Base-by-base conservation (phyloP, 2,329 filamentous ascomycete species). In the Claviceps humidiphila region DNA sequence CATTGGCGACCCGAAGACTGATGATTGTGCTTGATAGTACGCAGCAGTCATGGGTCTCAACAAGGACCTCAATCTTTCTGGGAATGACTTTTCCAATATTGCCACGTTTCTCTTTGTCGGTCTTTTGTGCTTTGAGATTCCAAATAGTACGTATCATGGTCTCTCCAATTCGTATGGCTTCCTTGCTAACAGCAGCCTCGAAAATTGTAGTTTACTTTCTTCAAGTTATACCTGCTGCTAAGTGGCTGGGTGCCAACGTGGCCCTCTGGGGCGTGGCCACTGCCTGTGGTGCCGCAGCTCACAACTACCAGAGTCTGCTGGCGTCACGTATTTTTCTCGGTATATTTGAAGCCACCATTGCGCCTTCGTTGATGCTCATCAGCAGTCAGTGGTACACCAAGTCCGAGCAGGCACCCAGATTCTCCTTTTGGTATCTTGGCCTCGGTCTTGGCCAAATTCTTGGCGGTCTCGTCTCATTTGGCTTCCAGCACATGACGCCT, bases 31-130 rank as follows among this genome's bases (percentile, higher is more conserved):
- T 26, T 37, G 11, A n/a, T 37, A 82, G 74, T 85, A 85, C 60
- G 80, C 79, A 17, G 77, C 76, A 54, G 79, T 85, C 50, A 85
- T 85, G 81, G 80, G 80, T 3, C 62, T 86, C 7, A 68, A 64
- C 22, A 64, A 71, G 49, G 78, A 82, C 53, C 69, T 69, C 30
- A 66, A 73, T 0, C 70, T 85, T 47, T 61, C 65, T 13, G 76
- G 75, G 17, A 82, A 84, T 54, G 73, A 84, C 48, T 84, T 84
- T 61, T 77, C 76, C 47, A 80, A 80, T 63, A 64, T 80, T 17
- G 78, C 79, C 2, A 82, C 79, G 0, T 75, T 77, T 30, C 77
- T 84, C 58, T 85, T 81, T 58, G 78, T 84, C 43, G 80, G 77
- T 4, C 75, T 80, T 51, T 65, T 80, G 1, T 69, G 76, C 54